phyloP scores from a whole-genome alignment of 2,329 filamentous ascomycete genomes.

The Microsporum canis region DNA sequence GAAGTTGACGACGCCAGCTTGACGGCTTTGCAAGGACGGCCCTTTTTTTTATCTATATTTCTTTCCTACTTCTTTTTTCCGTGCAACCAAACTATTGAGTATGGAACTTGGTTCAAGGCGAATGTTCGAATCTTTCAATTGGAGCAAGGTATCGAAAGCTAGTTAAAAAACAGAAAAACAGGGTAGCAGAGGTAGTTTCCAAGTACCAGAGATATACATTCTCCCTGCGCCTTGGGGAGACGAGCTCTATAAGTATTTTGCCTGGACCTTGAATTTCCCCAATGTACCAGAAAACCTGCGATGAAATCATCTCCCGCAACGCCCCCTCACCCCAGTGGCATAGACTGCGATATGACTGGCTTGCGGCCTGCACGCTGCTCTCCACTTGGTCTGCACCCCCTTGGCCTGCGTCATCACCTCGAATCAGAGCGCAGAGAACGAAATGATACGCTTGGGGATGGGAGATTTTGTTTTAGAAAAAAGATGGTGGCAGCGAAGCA shows the following conservation, averaged over 20 bases:
- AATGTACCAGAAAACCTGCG: neutral
- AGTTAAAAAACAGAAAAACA: neutral
- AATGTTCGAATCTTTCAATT: neutral
- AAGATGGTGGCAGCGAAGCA: neutral
- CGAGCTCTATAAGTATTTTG: neutral
- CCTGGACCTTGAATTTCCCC: neutral
- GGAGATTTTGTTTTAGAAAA: neutral
- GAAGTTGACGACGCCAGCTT: conserved; percentile 1
- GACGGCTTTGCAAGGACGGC: neutral
- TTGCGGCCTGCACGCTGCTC: neutral
- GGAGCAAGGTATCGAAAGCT: neutral
- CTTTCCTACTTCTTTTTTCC: neutral
- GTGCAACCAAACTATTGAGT: neutral
- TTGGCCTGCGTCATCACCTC: conserved; percentile 3
- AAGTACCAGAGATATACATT: conserved; percentile 1
- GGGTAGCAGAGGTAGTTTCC: neutral
- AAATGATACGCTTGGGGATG: neutral
- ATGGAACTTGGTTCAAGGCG: neutral
- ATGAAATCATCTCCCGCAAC: conserved; percentile 4
- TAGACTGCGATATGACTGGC: neutral
- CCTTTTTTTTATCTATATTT: neutral
- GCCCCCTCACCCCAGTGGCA: neutral
- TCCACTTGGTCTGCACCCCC: neutral
- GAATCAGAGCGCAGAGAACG: neutral
- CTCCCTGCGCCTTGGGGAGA: neutral